These are phyloP conservation scores for Starmera amethionina DNA, from an alignment of 805 yeast genomes.

Conservation along the genomic window DNA sequence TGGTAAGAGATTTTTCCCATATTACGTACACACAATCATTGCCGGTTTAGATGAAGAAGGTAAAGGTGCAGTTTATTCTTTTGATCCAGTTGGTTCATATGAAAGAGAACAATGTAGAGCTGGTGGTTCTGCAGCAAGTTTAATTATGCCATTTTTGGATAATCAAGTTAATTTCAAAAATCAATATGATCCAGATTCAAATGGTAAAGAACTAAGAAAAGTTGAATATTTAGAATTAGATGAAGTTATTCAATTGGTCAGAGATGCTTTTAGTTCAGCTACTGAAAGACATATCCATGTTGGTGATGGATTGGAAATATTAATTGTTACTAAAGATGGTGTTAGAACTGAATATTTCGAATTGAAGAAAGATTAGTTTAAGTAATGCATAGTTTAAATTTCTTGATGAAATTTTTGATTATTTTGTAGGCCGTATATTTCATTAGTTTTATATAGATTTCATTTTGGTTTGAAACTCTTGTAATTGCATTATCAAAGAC, in stretches of 20 bases:
- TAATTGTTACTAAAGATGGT: constrained; percentile 90
- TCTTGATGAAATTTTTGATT: no score
- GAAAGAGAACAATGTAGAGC: constrained; percentile 97
- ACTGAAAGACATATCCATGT: constrained; percentile 98
- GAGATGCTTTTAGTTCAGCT: constrained; percentile 92
- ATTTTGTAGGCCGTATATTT: no score
- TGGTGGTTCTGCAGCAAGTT: constrained; percentile 93
- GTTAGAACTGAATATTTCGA: constrained; percentile 76
- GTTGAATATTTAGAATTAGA: constrained; percentile 62
- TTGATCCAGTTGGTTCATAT: constrained; percentile 96
- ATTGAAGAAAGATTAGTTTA: constrained; percentile 68
- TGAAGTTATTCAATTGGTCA: constrained; percentile 79
- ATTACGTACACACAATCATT: constrained; percentile 87
- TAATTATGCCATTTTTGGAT: constrained; percentile 96
- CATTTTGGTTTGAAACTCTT: neutral
- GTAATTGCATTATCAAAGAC: neutral
- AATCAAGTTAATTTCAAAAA: constrained; percentile 95
- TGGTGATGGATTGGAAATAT: constrained; percentile 90
- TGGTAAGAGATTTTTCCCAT: constrained; percentile 93
- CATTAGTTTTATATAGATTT: no score
- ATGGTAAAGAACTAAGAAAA: constrained; percentile 55
- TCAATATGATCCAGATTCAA: constrained; percentile 73
- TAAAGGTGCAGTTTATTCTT: constrained; percentile 89
- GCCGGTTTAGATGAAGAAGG: constrained; percentile 88
- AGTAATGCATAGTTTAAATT: neutral